Conservation (phyloP, 768 basidiomycete genomes). For the Leccinum subgranulosum region DNA sequence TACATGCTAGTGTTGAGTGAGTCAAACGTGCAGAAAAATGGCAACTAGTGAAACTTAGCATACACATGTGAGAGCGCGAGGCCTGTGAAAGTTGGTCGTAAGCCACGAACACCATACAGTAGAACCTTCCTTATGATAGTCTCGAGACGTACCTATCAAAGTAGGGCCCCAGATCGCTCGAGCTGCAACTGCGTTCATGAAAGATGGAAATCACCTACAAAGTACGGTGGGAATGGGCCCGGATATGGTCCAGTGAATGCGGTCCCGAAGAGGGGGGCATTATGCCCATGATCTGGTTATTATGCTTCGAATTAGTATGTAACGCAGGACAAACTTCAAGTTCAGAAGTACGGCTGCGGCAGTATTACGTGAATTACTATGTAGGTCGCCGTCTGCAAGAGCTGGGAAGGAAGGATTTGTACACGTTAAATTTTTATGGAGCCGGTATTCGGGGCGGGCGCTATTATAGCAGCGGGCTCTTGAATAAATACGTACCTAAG, state of each 20-base stretch:
- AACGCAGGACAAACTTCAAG: too few relatives aligned
- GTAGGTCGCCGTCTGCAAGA: too few relatives aligned
- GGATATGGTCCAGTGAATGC: too few relatives aligned
- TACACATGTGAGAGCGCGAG: constrained; percentile 10
- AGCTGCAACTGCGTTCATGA: constrained; percentile 6
- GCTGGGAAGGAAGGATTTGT: too few relatives aligned
- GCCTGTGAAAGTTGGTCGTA: constrained; percentile 15
- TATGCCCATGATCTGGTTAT: too few relatives aligned
- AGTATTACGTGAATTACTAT: too few relatives aligned
- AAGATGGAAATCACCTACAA: not conserved
- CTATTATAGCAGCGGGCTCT: not conserved
- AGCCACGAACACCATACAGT: too few relatives aligned
- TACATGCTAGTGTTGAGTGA: not conserved
- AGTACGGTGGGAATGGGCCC: not conserved
- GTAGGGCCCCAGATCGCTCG: constrained; percentile 12
- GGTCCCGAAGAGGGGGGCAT: too few relatives aligned
- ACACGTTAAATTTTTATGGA: too few relatives aligned
- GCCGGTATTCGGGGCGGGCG: too few relatives aligned
- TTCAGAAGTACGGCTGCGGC: too few relatives aligned
- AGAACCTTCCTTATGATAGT: not conserved
- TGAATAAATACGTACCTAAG: not conserved
- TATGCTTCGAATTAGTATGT: too few relatives aligned
- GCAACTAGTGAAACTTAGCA: not conserved
- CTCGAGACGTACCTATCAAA: constrained; percentile 12
- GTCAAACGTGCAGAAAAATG: not conserved